These are phyloP conservation scores for Taphrina deformans DNA, from an alignment of 1,139 yeast species.

Conservation along the genomic window DNA sequence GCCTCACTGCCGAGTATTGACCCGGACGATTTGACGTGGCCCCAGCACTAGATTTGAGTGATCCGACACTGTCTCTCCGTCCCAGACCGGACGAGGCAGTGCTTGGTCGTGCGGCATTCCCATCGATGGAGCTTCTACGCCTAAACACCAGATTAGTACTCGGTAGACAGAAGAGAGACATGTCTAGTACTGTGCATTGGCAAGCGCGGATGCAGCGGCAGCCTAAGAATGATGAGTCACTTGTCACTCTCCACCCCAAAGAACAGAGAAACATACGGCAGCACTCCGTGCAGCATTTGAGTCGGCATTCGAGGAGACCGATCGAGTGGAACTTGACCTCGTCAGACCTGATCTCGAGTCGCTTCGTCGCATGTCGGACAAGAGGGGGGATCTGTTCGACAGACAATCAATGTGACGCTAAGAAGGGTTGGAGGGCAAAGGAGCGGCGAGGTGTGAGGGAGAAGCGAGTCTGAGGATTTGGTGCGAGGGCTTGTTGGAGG, in stretches of 20 bases:
- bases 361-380: constrained; percentile 5
- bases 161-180: not conserved
- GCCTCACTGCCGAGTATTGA: constrained; percentile 26
- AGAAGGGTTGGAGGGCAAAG: not conserved
- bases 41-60: constrained; percentile 5
- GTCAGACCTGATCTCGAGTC: constrained; percentile 13
- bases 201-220: constrained; percentile 32
- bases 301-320: constrained; percentile 24
- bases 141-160: not conserved
- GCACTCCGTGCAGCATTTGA: constrained; percentile 20
- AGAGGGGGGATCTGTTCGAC: too few species aligned
- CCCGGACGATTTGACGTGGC: constrained; percentile 22
- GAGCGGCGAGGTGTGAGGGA: not conserved
- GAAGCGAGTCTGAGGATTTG: not conserved
- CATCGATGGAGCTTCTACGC: constrained; percentile 10
- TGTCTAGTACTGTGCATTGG: constrained; percentile 19
- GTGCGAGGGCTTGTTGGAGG: not conserved
- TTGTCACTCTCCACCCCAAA: not conserved
- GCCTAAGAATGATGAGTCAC: constrained; percentile 2
- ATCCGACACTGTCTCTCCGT: constrained; percentile 11
- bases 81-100: constrained; percentile 1
- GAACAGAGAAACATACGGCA: constrained; percentile 20
- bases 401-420: too few species aligned
- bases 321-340: constrained; percentile 21
- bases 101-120: not conserved